A percentile compares a stretch with the other conserved stretches of the same genome.
phyloP scores from a whole-genome alignment of 2,329 filamentous ascomycete genomes.

The Colletotrichum kahawae region DNA sequence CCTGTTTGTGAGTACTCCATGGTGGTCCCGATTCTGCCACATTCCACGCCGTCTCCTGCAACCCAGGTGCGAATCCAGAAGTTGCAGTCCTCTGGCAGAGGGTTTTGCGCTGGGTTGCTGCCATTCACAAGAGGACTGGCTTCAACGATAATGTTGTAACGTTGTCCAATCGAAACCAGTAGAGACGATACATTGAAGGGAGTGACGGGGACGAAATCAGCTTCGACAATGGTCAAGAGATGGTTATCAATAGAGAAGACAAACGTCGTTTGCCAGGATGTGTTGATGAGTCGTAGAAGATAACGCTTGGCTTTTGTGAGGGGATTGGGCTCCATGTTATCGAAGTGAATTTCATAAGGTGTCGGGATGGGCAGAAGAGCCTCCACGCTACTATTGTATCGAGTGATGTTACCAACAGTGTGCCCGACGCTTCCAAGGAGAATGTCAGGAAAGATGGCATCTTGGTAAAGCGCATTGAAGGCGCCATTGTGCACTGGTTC shows the following conservation, averaged over 20 bases:
- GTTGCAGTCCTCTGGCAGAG: conserved; percentile 20
- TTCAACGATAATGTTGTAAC: conserved; percentile 29
- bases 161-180: conserved; percentile 53
- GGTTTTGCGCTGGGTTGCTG: background rate
- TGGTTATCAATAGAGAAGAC: conserved; percentile 43
- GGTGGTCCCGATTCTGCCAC: background rate
- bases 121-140: conserved; percentile 18
- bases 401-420: background rate
- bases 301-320: conserved; percentile 31
- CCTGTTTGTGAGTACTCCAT: conserved; percentile 21
- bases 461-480: background rate
- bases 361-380: background rate
- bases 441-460: background rate
- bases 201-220: conserved; percentile 50
- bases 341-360: background rate
- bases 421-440: background rate
- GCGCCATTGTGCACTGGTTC: background rate
- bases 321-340: background rate
- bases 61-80: conserved; percentile 29
- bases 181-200: conserved; percentile 55
- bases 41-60: background rate
- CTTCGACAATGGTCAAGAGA: conserved; percentile 46
- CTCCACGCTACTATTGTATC: background rate
- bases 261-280: conserved; percentile 33
- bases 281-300: conserved; percentile 38